Evolutionary conservation across 208 protist genomes (phyloP).

Genomic region (Trypanosoma vivax): DNA sequence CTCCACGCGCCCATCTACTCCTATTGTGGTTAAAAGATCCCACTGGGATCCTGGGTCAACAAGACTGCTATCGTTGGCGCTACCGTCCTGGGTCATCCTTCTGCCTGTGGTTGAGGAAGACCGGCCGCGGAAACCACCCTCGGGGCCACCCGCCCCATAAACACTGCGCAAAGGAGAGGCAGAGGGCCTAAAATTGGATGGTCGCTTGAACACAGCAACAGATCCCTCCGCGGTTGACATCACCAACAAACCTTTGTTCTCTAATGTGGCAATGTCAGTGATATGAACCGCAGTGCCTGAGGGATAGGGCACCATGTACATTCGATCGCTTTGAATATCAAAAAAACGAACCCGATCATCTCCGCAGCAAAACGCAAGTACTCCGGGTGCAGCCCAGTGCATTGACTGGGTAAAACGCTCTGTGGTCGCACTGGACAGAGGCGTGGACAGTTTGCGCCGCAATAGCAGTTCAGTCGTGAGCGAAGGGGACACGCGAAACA

Average conservation of each 20-base stretch:
- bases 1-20: constrained; percentile 58
- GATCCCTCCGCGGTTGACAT: constrained; percentile 65
- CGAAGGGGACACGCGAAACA: constrained; percentile 48
- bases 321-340: constrained; percentile 61
- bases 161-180: neutral
- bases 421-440: constrained; percentile 11
- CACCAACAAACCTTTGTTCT: constrained; percentile 32
- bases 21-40: constrained; percentile 66
- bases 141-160: neutral
- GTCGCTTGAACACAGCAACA: constrained; percentile 50
- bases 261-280: constrained; percentile 38
- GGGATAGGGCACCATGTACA: constrained; percentile 64
- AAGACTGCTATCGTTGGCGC: neutral
- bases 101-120: neutral
- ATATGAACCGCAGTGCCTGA: constrained; percentile 33
- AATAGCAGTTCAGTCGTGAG: constrained; percentile 32
- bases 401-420: constrained; percentile 46
- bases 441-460: constrained; percentile 65
- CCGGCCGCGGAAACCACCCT: neutral
- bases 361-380: constrained; percentile 71
- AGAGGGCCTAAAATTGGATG: neutral
- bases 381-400: constrained; percentile 56
- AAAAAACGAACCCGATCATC: constrained; percentile 83
- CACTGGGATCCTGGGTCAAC: constrained; percentile 38
- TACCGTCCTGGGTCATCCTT: neutral